Conservation (phyloP, 495 filamentous ascomycete species). For the Hypomontagnella submonticulosa region DNA sequence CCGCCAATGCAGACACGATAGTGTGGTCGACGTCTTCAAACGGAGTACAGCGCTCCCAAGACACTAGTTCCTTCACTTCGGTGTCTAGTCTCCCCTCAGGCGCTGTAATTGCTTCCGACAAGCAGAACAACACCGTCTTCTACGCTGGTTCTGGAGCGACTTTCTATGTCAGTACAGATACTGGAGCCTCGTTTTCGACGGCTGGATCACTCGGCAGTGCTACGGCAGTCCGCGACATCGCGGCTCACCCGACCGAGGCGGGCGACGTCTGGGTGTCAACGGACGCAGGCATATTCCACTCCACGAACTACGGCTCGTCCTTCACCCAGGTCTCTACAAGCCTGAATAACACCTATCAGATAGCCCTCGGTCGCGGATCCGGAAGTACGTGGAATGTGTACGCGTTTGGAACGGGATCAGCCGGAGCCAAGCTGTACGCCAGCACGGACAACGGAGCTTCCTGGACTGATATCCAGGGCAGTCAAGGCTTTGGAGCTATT, state of each 20-base stretch:
- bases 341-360: constrained; percentile 56
- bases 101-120: constrained; percentile 64
- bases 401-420: constrained; percentile 59
- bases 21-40: constrained; percentile 57
- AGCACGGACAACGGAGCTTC: constrained; percentile 58
- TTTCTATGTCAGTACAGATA: constrained; percentile 62
- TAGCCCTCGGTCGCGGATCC: constrained; percentile 57
- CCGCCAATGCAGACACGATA: constrained; percentile 63
- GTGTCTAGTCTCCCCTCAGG: constrained; percentile 57
- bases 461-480: constrained; percentile 66
- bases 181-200: constrained; percentile 56
- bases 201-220: constrained; percentile 50
- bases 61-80: constrained; percentile 55
- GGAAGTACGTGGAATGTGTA: constrained; percentile 58
- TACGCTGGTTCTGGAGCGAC: constrained; percentile 59
- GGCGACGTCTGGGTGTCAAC: constrained; percentile 67
- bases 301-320: constrained; percentile 58
- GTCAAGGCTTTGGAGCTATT: constrained; percentile 64
- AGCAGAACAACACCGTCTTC: constrained; percentile 62
- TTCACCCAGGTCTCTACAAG: constrained; percentile 54
- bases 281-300: constrained; percentile 64
- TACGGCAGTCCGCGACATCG: constrained; percentile 58
- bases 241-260: constrained; percentile 58
- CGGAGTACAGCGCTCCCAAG: constrained; percentile 56
- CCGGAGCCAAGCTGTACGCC: constrained; percentile 60